A percentile compares a stretch with the other conserved stretches of the same genome.
Conservation (phyloP, 2,329 filamentous ascomycete species). For the Pyrenophora tritici-repentis region DNA sequence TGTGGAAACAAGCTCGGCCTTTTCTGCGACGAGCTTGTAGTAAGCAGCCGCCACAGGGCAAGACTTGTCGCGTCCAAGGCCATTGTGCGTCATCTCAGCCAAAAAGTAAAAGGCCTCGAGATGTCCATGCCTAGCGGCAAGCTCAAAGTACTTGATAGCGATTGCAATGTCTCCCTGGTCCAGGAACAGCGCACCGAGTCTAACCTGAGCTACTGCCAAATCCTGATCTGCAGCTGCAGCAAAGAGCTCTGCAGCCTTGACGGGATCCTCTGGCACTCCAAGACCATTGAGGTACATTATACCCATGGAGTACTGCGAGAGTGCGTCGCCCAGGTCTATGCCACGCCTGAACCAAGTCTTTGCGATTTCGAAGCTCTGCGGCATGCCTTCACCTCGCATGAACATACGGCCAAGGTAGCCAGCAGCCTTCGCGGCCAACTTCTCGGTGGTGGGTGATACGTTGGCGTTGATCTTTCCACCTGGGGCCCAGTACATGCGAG, state of each 20-base stretch:
- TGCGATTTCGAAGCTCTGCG: conserved; percentile 77
- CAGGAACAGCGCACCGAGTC: conserved; percentile 81
- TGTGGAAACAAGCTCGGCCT: conserved; percentile 83
- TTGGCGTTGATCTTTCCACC: conserved; percentile 76
- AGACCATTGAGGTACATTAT: conserved; percentile 82
- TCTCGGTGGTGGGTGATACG: conserved; percentile 72
- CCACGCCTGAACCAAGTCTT: conserved; percentile 84
- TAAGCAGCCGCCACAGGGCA: conserved; percentile 78
- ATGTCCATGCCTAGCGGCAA: conserved; percentile 79
- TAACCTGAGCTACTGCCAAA: conserved; percentile 77
- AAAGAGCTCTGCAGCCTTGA: conserved; percentile 75
- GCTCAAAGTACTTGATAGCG: conserved; percentile 84
- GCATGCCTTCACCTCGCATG: conserved; percentile 81
- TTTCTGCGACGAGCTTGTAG: conserved; percentile 87
- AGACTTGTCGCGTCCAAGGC: conserved; percentile 77
- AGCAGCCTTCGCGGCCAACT: conserved; percentile 79
- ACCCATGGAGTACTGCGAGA: conserved; percentile 84
- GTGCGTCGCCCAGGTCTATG: conserved; percentile 72
- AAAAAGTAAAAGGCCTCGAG: conserved; percentile 93
- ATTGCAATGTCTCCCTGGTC: conserved; percentile 84
- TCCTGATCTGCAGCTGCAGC: conserved; percentile 81
- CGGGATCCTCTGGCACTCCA: conserved; percentile 71
- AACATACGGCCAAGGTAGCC: conserved; percentile 90
- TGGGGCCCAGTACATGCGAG: conserved; percentile 79
- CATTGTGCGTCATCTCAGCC: conserved; percentile 81